Conservation (phyloP, 169 alveolate genomes). For the Plasmodium gallinaceum region DNA sequence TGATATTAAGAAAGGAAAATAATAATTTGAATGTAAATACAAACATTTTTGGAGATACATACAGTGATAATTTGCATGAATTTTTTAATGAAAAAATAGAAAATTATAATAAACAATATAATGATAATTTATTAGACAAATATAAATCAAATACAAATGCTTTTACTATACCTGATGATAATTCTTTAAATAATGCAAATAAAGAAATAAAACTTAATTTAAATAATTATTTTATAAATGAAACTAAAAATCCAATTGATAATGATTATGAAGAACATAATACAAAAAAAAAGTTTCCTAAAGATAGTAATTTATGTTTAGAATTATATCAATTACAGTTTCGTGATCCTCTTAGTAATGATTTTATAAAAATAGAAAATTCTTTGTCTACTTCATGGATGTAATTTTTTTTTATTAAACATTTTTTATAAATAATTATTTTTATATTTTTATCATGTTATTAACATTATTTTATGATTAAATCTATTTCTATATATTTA, state of each 20-base stretch:
- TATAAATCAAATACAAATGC: constrained; percentile 9
- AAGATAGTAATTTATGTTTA: constrained; percentile 39
- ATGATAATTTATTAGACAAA: not conserved
- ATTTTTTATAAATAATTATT: not conserved
- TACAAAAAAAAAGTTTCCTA: not conserved
- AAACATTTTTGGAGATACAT: constrained; percentile 1
- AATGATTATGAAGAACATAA: not conserved
- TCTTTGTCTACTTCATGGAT: constrained; percentile 60
- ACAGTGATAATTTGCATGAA: not conserved
- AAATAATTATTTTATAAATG: constrained; percentile 44
- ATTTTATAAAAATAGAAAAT: constrained; percentile 64
- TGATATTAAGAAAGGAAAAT: not conserved
- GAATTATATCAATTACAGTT: constrained; percentile 70
- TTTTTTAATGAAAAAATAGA: not conserved
- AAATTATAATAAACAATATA: not conserved
- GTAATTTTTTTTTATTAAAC: constrained; percentile 5
- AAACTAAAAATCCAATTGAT: not conserved
- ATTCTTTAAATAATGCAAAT: not conserved
- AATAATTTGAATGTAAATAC: not conserved
- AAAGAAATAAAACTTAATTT: not conserved
- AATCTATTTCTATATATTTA: not conserved
- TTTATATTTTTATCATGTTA: not conserved
- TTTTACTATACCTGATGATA: constrained; percentile 50
- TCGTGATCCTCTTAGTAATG: constrained; percentile 53
- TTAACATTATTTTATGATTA: not conserved